phyloP scores from a whole-genome alignment of 78 protist genomes.

The Polysphondylium violaceum region DNA sequence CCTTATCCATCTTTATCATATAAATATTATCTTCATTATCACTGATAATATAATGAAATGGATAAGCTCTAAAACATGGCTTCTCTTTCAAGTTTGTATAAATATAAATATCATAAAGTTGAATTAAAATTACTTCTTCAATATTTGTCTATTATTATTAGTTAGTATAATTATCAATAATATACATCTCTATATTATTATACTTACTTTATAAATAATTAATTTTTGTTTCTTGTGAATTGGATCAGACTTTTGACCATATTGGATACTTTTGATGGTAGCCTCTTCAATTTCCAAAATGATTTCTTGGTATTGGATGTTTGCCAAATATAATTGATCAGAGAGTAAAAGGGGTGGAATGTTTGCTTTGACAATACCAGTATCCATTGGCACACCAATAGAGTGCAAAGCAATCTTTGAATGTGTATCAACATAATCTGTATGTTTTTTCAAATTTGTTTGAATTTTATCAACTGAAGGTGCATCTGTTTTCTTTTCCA shows the following conservation, averaged over 20 bases:
- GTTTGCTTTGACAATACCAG: constrained; percentile 7
- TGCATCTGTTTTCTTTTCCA: not conserved
- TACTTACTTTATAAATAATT: constrained; percentile 25
- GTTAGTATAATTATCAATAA: not conserved
- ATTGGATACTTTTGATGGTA: constrained; percentile 5
- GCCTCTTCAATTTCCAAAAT: constrained; percentile 25
- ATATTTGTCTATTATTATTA: not conserved
- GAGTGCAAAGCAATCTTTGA: constrained; percentile 39
- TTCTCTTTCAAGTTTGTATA: constrained; percentile 56
- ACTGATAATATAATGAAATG: constrained; percentile 43
- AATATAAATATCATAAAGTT: constrained; percentile 38
- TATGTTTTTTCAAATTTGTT: not conserved
- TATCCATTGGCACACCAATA: constrained; percentile 19
- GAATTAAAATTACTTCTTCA: constrained; percentile 33
- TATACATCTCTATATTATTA: not conserved
- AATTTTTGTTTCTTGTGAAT: constrained; percentile 6
- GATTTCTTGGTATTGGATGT: constrained; percentile 39
- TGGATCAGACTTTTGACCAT: constrained; percentile 26
- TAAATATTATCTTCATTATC: constrained; percentile 41
- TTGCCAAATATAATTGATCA: constrained; percentile 42
- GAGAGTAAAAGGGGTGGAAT: not conserved
- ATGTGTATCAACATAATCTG: constrained; percentile 19
- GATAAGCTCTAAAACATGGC: constrained; percentile 22
- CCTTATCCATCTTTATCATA: not conserved
- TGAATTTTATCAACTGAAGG: not conserved